Evolutionary conservation across 2,329 filamentous ascomycete genomes (phyloP), one percentile per base, ranked within the genome.

Genomic region (Neofusicoccum kwambonambiense): DNA sequence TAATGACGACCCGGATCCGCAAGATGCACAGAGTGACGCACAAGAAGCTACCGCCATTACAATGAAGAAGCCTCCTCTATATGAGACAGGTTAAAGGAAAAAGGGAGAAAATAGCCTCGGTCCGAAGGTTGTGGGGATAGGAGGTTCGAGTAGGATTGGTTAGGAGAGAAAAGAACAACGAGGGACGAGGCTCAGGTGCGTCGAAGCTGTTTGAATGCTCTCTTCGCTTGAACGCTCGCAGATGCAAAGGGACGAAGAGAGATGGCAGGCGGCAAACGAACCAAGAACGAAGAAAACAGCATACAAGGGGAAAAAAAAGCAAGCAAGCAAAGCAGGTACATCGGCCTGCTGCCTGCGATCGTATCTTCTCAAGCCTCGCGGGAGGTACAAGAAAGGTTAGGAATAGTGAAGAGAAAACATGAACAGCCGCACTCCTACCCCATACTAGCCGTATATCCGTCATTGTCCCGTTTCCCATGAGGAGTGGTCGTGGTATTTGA

Each of bases 211-310:
- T 31, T 15, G 12, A 19, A 35, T 17, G 56, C 27, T 19, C 17
- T 45, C 22, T 60, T 47, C 42, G 56, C 31, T 37, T 34, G 42
- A 47, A 60, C 56, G 42, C 56, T 47, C 44, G 56, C 41, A 60
- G 15, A 60, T 47, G 41, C 44, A 45, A 60, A 13, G 56, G 12
- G 27, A 44, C 11, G 27, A 31, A 19, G n/a, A 15, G 6, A 12
- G 8, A 19, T 8, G 17, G 50, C 7, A 6, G 22, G 9, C 22
- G 15, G 49, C 9, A 9, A 51, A 19, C 13, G 17, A 17, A 17
- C 1, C 11, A 44, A 44, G 41, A 8, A 17, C 13, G 11, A 39
- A 15, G 13, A 39, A 39, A 15, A 39, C 13, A 39, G 11, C 13
- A 39, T 39, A 17, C 41, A 44, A 6, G n/a, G n/a, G 8, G 3